phyloP scores from a whole-genome alignment of 495 filamentous ascomycete genomes.

The Neurospora sp. region DNA sequence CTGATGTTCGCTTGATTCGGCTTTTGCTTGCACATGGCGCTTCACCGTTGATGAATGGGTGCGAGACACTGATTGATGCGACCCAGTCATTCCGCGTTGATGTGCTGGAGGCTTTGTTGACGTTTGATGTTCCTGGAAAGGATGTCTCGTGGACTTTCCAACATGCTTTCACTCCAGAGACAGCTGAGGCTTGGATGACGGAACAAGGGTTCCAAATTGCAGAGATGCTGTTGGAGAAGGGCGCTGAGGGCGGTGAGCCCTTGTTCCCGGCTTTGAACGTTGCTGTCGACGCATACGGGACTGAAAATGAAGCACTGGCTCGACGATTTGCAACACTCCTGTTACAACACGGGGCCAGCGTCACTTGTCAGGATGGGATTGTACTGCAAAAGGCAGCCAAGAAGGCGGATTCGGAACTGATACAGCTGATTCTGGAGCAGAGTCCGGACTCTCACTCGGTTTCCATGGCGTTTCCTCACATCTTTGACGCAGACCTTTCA shows the following conservation, averaged over 20 bases:
- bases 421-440: slow-evolving; percentile 25
- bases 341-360: slow-evolving; percentile 25
- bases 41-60: slow-evolving; percentile 30
- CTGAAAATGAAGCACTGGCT: slow-evolving; percentile 23
- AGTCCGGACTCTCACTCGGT: slow-evolving; percentile 29
- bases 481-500: slow-evolving; percentile 27
- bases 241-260: slow-evolving; percentile 21
- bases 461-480: slow-evolving; percentile 31
- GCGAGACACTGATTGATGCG: slow-evolving; percentile 36
- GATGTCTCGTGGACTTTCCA: slow-evolving; percentile 30
- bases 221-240: slow-evolving; percentile 29
- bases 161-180: slow-evolving; percentile 25
- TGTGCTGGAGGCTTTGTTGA: slow-evolving; percentile 27
- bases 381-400: slow-evolving; percentile 32
- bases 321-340: slow-evolving; percentile 26
- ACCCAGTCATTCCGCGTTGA: slow-evolving; percentile 20
- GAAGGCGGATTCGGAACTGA: slow-evolving; percentile 27
- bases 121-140: slow-evolving; percentile 20
- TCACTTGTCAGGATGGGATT: slow-evolving; percentile 31
- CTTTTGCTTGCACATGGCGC: slow-evolving; percentile 32
- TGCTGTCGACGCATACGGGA: slow-evolving; percentile 22
- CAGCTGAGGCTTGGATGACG: slow-evolving; percentile 27
- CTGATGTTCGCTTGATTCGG: slow-evolving; percentile 30
- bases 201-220: slow-evolving; percentile 28
- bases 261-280: slow-evolving; percentile 27